Base-by-base conservation (phyloP, 2,329 filamentous ascomycete genomes). In the Aspergillus sp. region DNA sequence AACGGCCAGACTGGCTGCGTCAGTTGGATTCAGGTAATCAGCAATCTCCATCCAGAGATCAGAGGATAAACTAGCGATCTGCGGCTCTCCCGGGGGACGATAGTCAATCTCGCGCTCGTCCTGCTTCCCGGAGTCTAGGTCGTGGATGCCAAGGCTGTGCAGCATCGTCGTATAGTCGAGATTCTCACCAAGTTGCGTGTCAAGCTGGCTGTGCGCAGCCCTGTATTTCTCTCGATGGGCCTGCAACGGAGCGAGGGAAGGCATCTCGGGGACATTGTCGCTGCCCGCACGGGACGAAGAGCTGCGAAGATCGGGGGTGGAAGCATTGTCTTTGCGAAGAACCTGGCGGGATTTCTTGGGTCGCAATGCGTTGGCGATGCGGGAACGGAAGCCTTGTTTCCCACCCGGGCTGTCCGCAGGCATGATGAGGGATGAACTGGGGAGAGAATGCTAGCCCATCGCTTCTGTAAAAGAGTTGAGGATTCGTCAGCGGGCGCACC, bases 1-100 rank as follows among this genome's bases (percentile, higher is more conserved):
- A 8, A 73, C 51, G 7, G 68, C 62, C 8, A 75, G 60, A 43
- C 58, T 64, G 4, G 70, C 69, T 12, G 57, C 55, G 33, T 72
- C 70, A n/a, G 58, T 48, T 5, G 61, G 63, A 22, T 57, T 46
- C 12, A 74, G 46, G 35, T 59, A 60, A 6, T 44, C 48, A 8
- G 61, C 51, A 24, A 74, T 61, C 3, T 39, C 39, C 5, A 51
- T 46, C 72, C 72, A 76, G 3, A 73, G 37, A 3, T 52, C 47
- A 2, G 55, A 40, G 3, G 69, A 51, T 10, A 75, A 48, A 26
- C 58, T 66, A 1, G 60, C 60, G 20, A 75, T 57, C 11, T 64
- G 48, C 5, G 43, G 43, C 33, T 73, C 67, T 5, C 45, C 61
- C 2, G 52, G 56, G 3, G 50, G 43, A 33, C 49, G 51, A 36